A percentile compares a stretch with the other conserved stretches of the same genome.
Conservation (phyloP, 129 eudicot species). For the Chrysanthemum seticuspe region DNA sequence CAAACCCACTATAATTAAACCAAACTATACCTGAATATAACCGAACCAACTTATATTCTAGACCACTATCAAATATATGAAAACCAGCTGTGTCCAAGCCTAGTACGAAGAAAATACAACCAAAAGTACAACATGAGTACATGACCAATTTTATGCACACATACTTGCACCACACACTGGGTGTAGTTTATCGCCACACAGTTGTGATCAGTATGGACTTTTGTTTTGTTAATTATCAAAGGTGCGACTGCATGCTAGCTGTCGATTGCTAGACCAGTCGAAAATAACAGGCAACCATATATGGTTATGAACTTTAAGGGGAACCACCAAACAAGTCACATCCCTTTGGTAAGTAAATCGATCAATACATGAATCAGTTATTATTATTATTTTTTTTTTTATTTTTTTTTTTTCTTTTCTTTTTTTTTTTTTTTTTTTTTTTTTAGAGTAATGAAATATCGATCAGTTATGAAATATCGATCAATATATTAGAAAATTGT, state of each 20-base stretch:
- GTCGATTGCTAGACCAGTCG: background rate
- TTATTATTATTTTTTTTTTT: no score
- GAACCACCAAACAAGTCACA: no score
- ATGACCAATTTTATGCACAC: background rate
- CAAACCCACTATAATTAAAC: slow-evolving; percentile 19
- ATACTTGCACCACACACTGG: slow-evolving; percentile 17
- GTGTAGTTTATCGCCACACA: slow-evolving; percentile 2
- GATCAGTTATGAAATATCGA: no score
- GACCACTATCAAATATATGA: background rate
- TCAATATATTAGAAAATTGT: no score
- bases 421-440: no score
- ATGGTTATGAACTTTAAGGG: no score
- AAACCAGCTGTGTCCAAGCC: slow-evolving; percentile 15
- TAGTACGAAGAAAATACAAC: background rate
- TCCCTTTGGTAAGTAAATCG: no score
- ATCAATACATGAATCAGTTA: no score
- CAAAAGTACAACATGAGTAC: background rate
- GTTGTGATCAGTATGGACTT: slow-evolving; percentile 12
- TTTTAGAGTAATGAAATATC: no score
- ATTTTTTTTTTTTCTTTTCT: no score
- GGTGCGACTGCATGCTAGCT: background rate
- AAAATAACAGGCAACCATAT: background rate
- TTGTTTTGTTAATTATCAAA: background rate
- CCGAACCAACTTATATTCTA: slow-evolving; percentile 15
- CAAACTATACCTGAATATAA: slow-evolving; percentile 4